Evolutionary conservation across 495 filamentous ascomycete species (phyloP).

Genomic region (Penicillium canescens): DNA sequence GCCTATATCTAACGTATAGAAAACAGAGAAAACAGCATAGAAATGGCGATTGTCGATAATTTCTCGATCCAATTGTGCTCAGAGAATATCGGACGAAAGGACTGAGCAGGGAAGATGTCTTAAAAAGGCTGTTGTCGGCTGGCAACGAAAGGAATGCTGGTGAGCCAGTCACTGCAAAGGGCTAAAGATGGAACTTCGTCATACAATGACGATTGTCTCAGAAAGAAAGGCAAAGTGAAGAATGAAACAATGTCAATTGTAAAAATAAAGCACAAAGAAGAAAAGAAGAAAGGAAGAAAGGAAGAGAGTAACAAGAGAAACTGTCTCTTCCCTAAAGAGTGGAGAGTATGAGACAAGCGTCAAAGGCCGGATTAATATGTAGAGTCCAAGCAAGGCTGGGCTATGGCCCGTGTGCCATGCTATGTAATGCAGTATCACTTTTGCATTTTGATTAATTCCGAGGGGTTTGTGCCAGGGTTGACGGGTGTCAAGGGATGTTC

Average conservation of each 20-base stretch:
- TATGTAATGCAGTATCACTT: background rate
- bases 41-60: conserved; percentile 3
- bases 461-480: background rate
- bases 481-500: conserved; percentile 1
- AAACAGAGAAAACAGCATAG: conserved; percentile 6
- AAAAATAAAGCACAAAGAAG: conserved; percentile 14
- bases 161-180: conserved; percentile 32
- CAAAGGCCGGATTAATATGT: conserved; percentile 12
- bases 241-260: conserved; percentile 14
- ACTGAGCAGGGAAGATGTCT: conserved; percentile 9
- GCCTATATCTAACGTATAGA: conserved; percentile 19
- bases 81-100: conserved; percentile 15
- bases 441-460: background rate
- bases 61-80: conserved; percentile 8
- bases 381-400: conserved; percentile 15
- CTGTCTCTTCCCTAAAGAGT: conserved; percentile 9
- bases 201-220: conserved; percentile 18
- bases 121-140: conserved; percentile 18
- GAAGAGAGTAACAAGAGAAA: conserved; percentile 1
- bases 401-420: conserved; percentile 3
- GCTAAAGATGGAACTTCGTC: conserved; percentile 19
- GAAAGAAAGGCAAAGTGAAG: conserved; percentile 21
- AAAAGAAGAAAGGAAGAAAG: conserved; percentile 18
- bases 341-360: conserved; percentile 21
- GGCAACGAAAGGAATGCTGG: conserved; percentile 47